These are phyloP conservation scores for Penicillium thymicola DNA, from an alignment of 2,329 filamentous ascomycete genomes.

Conservation along the genomic window DNA sequence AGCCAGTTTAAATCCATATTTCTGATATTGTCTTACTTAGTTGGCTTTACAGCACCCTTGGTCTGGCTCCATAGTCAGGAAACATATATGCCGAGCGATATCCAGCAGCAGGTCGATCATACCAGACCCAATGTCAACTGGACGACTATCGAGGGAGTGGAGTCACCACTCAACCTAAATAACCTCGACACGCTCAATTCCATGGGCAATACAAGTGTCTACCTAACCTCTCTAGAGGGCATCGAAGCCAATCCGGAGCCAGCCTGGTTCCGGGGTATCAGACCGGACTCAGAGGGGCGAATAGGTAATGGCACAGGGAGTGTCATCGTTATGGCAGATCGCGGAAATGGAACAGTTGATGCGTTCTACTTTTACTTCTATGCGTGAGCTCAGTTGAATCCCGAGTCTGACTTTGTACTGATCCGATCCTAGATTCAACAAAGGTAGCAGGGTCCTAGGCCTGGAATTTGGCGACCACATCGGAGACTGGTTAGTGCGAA, in stretches of 20 bases:
- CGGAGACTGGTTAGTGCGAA: conserved; percentile 54
- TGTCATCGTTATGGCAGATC: conserved; percentile 57
- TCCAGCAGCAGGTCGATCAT: conserved; percentile 46
- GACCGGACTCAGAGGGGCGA: conserved; percentile 51
- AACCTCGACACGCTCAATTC: conserved; percentile 50
- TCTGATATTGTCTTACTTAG: not conserved
- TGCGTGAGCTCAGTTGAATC: conserved; percentile 35
- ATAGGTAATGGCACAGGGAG: conserved; percentile 51
- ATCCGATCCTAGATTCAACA: conserved; percentile 44
- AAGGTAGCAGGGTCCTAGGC: conserved; percentile 51
- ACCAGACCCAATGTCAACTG: conserved; percentile 47
- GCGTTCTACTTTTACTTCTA: conserved; percentile 65
- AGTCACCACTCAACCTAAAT: conserved; percentile 44
- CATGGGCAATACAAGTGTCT: conserved; percentile 47
- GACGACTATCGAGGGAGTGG: conserved; percentile 36
- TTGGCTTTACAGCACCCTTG: conserved; percentile 44
- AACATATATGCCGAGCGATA: conserved; percentile 50
- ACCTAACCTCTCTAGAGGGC: conserved; percentile 49
- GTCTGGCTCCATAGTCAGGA: conserved; percentile 52
- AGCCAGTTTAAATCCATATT: not conserved
- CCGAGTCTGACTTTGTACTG: not conserved
- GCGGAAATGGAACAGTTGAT: conserved; percentile 52
- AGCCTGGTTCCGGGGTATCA: conserved; percentile 52
- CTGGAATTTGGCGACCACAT: conserved; percentile 59
- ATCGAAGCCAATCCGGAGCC: conserved; percentile 44